Evolutionary conservation across 495 filamentous ascomycete species (phyloP).

Genomic region (Penicillium arizonense): DNA sequence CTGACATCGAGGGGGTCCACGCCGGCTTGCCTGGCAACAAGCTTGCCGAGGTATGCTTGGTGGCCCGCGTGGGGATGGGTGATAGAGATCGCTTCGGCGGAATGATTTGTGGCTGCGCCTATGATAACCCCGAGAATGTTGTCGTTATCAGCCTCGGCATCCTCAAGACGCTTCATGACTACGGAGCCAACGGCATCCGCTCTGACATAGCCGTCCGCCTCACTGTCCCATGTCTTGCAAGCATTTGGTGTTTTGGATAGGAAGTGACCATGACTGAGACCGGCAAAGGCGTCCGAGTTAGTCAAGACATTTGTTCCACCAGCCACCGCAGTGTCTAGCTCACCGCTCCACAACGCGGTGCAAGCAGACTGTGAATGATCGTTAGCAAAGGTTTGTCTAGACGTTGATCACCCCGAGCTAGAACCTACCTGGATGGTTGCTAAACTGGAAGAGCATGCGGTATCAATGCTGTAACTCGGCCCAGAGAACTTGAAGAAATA

Average conservation of each 20-base stretch:
- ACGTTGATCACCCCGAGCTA: too few species aligned
- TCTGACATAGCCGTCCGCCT: constrained; percentile 71
- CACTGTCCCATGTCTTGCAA: constrained; percentile 69
- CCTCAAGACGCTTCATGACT: constrained; percentile 44
- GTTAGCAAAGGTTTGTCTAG: too few species aligned
- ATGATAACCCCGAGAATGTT: constrained; percentile 42
- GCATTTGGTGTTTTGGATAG: constrained; percentile 62
- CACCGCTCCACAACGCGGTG: constrained; percentile 61
- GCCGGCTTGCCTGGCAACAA: constrained; percentile 37
- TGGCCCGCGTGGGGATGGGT: constrained; percentile 49
- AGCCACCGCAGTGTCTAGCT: constrained; percentile 70
- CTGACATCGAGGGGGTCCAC: constrained; percentile 48
- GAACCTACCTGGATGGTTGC: constrained; percentile 55
- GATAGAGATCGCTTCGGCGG: constrained; percentile 41
- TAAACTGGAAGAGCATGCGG: background rate
- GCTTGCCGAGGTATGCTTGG: constrained; percentile 43
- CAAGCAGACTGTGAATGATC: constrained; percentile 50
- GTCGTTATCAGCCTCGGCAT: constrained; percentile 48
- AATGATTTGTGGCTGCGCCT: constrained; percentile 40
- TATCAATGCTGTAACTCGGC: background rate
- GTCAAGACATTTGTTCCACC: constrained; percentile 69
- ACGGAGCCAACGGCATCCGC: constrained; percentile 44
- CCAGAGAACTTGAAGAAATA: background rate
- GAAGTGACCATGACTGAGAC: constrained; percentile 67
- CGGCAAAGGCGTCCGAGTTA: constrained; percentile 67